These are phyloP conservation scores for Suhomyces sp. DNA, from an alignment of 805 yeast genomes.

Conservation along the genomic window DNA sequence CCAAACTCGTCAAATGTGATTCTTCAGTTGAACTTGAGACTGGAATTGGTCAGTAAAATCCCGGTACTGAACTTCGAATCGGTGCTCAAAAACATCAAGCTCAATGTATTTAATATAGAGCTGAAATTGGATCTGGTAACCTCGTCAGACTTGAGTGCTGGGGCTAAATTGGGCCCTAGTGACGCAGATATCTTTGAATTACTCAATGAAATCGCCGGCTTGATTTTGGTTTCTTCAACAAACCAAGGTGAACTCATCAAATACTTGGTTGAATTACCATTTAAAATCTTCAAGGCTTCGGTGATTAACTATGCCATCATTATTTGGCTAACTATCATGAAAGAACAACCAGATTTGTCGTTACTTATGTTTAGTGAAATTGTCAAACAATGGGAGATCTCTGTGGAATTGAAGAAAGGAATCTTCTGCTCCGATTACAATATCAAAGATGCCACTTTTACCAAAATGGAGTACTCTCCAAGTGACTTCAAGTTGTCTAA, in stretches of 20 bases:
- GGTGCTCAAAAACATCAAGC: conserved; percentile 27
- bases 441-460: conserved; percentile 54
- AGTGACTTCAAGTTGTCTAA: conserved; percentile 60
- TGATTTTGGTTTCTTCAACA: conserved; percentile 27
- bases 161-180: neutral
- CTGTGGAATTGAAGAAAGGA: conserved; percentile 60
- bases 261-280: conserved; percentile 66
- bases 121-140: conserved; percentile 2
- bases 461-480: conserved; percentile 87
- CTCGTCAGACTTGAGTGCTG: neutral
- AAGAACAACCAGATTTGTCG: conserved; percentile 59
- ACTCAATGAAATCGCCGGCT: conserved; percentile 45
- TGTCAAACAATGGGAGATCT: conserved; percentile 62
- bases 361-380: conserved; percentile 66
- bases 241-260: conserved; percentile 47
- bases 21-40: conserved; percentile 74
- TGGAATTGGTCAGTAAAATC: conserved; percentile 29
- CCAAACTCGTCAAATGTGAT: conserved; percentile 64
- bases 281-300: conserved; percentile 56
- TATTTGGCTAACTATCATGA: conserved; percentile 79
- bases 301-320: conserved; percentile 63
- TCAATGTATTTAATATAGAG: conserved; percentile 19
- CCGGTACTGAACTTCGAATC: conserved; percentile 23
- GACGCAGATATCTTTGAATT: conserved; percentile 35
- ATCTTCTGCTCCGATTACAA: conserved; percentile 60